Conservation (phyloP, 257 asterid genomes). For the Galeopsis tetrahit region DNA sequence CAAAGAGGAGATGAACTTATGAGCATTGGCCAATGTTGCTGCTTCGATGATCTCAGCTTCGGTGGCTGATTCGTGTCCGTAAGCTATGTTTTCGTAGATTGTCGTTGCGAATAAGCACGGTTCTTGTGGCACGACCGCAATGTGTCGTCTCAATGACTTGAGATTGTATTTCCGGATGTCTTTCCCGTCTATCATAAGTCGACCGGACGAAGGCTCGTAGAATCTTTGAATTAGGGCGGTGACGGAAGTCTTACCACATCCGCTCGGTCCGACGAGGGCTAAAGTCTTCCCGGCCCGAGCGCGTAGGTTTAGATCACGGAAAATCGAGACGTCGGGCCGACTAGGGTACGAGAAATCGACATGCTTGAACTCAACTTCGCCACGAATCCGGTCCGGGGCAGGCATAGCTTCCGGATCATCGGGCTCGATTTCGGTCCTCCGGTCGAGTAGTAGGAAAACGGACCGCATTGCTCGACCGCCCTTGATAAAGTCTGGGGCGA, state of each 20-base stretch:
- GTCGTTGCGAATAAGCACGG: constrained; percentile 84
- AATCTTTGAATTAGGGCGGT: constrained; percentile 70
- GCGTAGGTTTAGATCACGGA: constrained; percentile 70
- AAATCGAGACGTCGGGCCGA: constrained; percentile 67
- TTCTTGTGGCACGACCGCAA: constrained; percentile 83
- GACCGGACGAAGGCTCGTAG: constrained; percentile 87
- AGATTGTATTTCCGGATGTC: constrained; percentile 82
- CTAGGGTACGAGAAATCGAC: constrained; percentile 84
- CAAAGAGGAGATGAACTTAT: constrained; percentile 57
- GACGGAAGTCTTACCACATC: constrained; percentile 83
- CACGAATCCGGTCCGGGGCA: constrained; percentile 64
- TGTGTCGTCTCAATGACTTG: constrained; percentile 65
- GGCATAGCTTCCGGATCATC: constrained; percentile 61
- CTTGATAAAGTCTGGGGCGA: constrained; percentile 83
- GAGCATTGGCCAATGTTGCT: constrained; percentile 77
- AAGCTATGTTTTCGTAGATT: constrained; percentile 79
- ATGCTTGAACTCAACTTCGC: constrained; percentile 84
- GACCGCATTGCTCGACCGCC: constrained; percentile 93
- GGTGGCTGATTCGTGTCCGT: constrained; percentile 73
- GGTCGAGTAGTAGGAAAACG: constrained; percentile 84
- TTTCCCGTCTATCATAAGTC: constrained; percentile 72
- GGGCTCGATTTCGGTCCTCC: constrained; percentile 85
- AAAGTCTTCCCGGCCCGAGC: constrained; percentile 83
- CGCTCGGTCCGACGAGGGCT: constrained; percentile 92
- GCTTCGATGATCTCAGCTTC: constrained; percentile 82